phyloP scores from a whole-genome alignment of 495 filamentous ascomycete species.

The Chaetomidium leptoderma region DNA sequence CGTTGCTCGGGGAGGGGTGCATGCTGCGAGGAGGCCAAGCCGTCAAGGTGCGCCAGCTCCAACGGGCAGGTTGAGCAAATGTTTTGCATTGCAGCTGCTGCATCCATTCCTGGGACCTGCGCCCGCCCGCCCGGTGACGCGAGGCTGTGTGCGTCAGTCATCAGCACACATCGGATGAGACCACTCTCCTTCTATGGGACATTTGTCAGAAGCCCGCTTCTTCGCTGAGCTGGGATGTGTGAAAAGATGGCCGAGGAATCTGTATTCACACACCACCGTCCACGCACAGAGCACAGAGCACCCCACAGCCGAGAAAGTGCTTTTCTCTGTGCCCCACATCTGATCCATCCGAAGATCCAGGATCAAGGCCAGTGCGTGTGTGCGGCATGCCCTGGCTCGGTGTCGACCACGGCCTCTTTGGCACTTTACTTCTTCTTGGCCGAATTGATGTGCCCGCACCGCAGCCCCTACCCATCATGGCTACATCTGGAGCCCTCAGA shows the following conservation, averaged over 20 bases:
- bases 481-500: constrained; percentile 1
- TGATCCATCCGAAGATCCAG: constrained; percentile 23
- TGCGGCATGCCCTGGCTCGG: constrained; percentile 24
- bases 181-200: neutral
- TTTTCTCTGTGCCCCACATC: constrained; percentile 27
- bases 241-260: neutral
- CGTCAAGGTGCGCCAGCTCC: constrained; percentile 24
- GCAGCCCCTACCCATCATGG: constrained; percentile 13
- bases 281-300: constrained; percentile 3
- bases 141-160: neutral
- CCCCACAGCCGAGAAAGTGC: constrained; percentile 7
- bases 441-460: constrained; percentile 20
- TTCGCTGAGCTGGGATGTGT: too few species aligned
- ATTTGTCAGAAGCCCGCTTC: too few species aligned
- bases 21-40: constrained; percentile 10
- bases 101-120: too few species aligned
- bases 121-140: neutral
- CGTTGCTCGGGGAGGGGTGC: constrained; percentile 24
- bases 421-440: constrained; percentile 10
- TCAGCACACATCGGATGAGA: neutral
- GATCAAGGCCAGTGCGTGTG: constrained; percentile 29
- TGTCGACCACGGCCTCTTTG: constrained; percentile 22
- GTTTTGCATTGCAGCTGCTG: too few species aligned
- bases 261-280: neutral
- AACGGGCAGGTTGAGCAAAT: neutral